Percentiles rank a stretch among this genome's conserved stretches.
Conservation (phyloP, 73 alveolate genomes). For the Diophrys appendiculata region DNA sequence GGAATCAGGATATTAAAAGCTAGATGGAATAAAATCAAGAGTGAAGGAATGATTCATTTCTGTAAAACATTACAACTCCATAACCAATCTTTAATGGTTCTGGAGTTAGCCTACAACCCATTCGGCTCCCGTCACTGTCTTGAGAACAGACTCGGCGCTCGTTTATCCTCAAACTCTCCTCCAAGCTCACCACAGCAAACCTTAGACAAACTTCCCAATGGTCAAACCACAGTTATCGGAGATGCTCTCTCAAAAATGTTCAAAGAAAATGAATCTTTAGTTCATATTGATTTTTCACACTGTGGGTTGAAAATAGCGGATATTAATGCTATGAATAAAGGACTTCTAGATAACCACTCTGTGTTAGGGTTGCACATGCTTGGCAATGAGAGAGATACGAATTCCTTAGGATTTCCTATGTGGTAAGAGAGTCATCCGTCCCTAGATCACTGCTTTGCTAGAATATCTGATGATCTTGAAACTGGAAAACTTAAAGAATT, state of each 20-base stretch:
- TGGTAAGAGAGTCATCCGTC: background rate
- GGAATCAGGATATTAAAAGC: background rate
- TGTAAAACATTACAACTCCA: no score
- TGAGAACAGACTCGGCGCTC: no score
- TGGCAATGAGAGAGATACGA: constrained; percentile 72
- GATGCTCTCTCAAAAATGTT: constrained; percentile 38
- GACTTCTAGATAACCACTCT: constrained; percentile 78
- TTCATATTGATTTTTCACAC: constrained; percentile 57
- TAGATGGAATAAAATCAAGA: background rate
- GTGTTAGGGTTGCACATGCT: constrained; percentile 85
- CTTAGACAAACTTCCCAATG: no score
- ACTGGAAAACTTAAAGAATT: background rate
- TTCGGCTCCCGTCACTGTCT: constrained; percentile 38
- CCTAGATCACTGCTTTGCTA: constrained; percentile 11
- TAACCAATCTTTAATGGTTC: constrained; percentile 29
- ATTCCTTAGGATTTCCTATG: constrained; percentile 51
- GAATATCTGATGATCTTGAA: background rate
- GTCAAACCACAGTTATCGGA: no score
- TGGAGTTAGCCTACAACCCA: constrained; percentile 51
- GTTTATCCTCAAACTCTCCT: no score
- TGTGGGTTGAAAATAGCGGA: constrained; percentile 30
- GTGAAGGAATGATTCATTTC: background rate
- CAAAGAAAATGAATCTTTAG: constrained; percentile 32
- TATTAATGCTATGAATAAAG: constrained; percentile 63
- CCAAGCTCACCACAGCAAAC: no score